Conservation (phyloP, 2,329 filamentous ascomycete genomes). For the Scolecobasidium constrictum region DNA sequence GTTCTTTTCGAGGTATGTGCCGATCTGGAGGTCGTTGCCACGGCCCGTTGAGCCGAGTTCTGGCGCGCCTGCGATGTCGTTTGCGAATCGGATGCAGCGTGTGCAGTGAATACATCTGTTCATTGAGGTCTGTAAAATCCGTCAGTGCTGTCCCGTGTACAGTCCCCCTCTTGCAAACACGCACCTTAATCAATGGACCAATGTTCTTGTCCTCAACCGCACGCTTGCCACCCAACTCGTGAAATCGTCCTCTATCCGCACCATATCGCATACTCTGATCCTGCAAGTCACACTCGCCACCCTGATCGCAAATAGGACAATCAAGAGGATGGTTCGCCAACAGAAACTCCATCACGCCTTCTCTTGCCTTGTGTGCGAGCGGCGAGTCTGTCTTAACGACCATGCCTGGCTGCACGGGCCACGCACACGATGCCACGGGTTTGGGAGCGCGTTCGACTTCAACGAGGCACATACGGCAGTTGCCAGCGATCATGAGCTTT, state of each 20-base stretch:
- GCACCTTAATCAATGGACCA: slow-evolving; percentile 78
- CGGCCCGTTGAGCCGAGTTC: slow-evolving; percentile 90
- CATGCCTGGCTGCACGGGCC: slow-evolving; percentile 98
- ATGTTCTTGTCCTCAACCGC: slow-evolving; percentile 99
- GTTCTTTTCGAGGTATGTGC: slow-evolving; percentile 91
- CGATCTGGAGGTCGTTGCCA: slow-evolving; percentile 96
- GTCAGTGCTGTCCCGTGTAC: too few relatives aligned
- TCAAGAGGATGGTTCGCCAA: slow-evolving; percentile 93
- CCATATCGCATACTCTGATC: slow-evolving; percentile 99
- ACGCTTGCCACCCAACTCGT: slow-evolving; percentile 91
- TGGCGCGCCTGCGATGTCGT: slow-evolving; percentile 90
- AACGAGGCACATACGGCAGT: slow-evolving; percentile 98
- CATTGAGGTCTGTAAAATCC: slow-evolving; percentile 74
- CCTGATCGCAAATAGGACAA: slow-evolving; percentile 96
- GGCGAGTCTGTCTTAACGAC: slow-evolving; percentile 98
- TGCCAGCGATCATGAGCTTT: slow-evolving; percentile 98
- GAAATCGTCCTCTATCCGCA: slow-evolving; percentile 89
- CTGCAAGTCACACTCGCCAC: slow-evolving; percentile 97
- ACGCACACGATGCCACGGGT: slow-evolving; percentile 95
- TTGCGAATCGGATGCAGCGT: slow-evolving; percentile 92
- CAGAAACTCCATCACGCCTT: slow-evolving; percentile 98
- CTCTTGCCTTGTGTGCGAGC: slow-evolving; percentile 90
- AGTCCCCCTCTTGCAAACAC: too few relatives aligned
- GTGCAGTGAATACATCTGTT: slow-evolving; percentile 99
- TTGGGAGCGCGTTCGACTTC: slow-evolving; percentile 96